Percentiles rank a stretch among this genome's conserved stretches.
Conservation (phyloP, 306 rosid species). For the Dicorynia guianensis region DNA sequence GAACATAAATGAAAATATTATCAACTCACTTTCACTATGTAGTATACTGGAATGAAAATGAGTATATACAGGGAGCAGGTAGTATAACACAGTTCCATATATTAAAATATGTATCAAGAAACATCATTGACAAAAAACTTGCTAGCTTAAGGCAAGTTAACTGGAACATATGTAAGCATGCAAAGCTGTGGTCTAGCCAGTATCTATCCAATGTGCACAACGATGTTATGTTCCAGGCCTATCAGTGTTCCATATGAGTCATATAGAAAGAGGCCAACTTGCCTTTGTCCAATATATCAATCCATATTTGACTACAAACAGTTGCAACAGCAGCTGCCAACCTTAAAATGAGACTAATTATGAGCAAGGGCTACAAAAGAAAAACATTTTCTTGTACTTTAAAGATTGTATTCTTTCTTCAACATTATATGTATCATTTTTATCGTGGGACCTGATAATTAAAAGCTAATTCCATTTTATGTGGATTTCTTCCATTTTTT, state of each 20-base stretch:
- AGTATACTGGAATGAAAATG: neutral
- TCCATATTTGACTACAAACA: no score
- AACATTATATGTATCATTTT: no score
- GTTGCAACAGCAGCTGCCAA: no score
- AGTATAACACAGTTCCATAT: no score
- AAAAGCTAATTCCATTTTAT: slow-evolving; percentile 23
- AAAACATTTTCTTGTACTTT: neutral
- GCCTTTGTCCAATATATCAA: no score
- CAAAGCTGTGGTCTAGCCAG: slow-evolving; percentile 10
- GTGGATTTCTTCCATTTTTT: neutral
- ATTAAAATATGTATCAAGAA: no score
- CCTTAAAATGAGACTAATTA: neutral
- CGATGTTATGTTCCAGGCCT: neutral
- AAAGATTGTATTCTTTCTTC: neutral
- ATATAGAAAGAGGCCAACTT: no score
- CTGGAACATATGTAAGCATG: slow-evolving; percentile 6
- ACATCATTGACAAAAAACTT: no score
- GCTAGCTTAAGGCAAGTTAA: neutral
- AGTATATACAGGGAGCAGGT: neutral
- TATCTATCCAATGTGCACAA: slow-evolving; percentile 25
- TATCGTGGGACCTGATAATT: neutral
- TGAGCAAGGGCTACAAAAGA: neutral
- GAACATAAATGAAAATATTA: slow-evolving; percentile 8
- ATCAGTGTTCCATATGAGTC: neutral
- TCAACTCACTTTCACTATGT: slow-evolving; percentile 4